phyloP scores from a whole-genome alignment of 2,329 filamentous ascomycete species.

The Botrytis galanthina region DNA sequence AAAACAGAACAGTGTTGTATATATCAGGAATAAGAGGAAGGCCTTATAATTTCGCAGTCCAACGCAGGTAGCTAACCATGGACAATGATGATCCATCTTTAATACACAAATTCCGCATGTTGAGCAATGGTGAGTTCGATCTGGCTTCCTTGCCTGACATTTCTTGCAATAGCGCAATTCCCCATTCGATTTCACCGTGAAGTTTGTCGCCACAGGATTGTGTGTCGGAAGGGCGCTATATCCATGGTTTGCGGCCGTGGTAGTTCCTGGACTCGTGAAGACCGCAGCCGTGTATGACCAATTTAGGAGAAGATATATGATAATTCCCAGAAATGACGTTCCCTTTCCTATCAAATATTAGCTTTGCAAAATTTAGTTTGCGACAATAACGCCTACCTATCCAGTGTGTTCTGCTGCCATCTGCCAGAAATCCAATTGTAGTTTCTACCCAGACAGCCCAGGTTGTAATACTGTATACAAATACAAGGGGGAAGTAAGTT shows the following conservation, averaged over 20 bases:
- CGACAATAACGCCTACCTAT: constrained; percentile 48
- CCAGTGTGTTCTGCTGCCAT: constrained; percentile 48
- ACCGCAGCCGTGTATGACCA: constrained; percentile 90
- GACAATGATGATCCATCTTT: constrained; percentile 99
- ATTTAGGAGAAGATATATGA: constrained; percentile 76
- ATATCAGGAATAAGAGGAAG: constrained; percentile 88
- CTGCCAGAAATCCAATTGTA: constrained; percentile 62
- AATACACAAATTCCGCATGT: constrained; percentile 91
- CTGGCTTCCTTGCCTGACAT: constrained; percentile 90
- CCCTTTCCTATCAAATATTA: constrained; percentile 46
- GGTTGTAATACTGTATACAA: constrained; percentile 85
- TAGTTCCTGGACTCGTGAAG: constrained; percentile 83
- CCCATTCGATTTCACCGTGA: constrained; percentile 91
- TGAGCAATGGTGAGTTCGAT: constrained; percentile 94
- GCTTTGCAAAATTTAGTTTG: background rate
- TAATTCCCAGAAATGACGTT: constrained; percentile 62
- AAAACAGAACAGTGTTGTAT: constrained; percentile 83
- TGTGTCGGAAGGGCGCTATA: constrained; percentile 82
- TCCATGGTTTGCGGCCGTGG: constrained; percentile 56
- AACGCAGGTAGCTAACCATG: constrained; percentile 95
- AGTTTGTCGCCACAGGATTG: constrained; percentile 60
- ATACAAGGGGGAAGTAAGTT: constrained; percentile 81
- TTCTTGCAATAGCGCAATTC: constrained; percentile 94
- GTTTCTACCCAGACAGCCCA: constrained; percentile 92
- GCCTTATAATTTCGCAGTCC: constrained; percentile 94